phyloP scores from a whole-genome alignment of 139 green algal genomes.

The Micromonas pusilla region DNA sequence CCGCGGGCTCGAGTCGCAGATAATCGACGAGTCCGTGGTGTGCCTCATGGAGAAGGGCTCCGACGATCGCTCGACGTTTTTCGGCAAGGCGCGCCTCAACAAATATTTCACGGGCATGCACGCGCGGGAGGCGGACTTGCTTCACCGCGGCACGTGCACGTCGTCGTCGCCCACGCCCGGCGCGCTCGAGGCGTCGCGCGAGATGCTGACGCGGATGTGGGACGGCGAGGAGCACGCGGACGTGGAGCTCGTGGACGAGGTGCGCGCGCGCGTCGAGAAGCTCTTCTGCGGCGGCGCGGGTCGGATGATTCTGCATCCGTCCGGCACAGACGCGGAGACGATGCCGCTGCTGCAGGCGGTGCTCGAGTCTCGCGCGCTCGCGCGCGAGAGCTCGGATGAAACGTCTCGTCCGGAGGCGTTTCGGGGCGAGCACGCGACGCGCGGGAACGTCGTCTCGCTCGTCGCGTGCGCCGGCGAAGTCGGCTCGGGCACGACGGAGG shows the following conservation, averaged over 20 bases:
- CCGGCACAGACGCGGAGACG: constrained; percentile 21
- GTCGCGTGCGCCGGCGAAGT: constrained; percentile 21
- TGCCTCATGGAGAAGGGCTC: constrained; percentile 28
- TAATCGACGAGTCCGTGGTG: constrained; percentile 14
- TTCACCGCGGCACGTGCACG: constrained; percentile 22
- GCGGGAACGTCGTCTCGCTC: constrained; percentile 8
- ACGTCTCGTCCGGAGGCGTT: not conserved
- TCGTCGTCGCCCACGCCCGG: constrained; percentile 6
- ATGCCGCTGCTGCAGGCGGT: constrained; percentile 21
- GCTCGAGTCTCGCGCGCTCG: constrained; percentile 4
- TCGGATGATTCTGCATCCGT: constrained; percentile 5
- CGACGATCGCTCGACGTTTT: constrained; percentile 22
- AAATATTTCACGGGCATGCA: constrained; percentile 30
- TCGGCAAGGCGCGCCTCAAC: constrained; percentile 1
- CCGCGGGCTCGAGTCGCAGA: constrained; percentile 1
- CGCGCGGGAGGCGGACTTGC: not conserved
- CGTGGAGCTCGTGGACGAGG: constrained; percentile 10
- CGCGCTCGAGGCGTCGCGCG: not conserved
- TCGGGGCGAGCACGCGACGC: not conserved
- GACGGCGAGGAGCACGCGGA: not conserved
- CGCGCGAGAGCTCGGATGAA: too few relatives aligned
- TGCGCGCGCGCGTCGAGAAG: not conserved
- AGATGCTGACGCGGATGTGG: constrained; percentile 12
- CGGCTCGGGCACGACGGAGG: constrained; percentile 13
- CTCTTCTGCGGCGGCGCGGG: constrained; percentile 1